Evolutionary conservation across 1,284 basidiomycete genomes (phyloP), one percentile per base, ranked within the genome.

Genomic region (Ceratobasidium sp.): DNA sequence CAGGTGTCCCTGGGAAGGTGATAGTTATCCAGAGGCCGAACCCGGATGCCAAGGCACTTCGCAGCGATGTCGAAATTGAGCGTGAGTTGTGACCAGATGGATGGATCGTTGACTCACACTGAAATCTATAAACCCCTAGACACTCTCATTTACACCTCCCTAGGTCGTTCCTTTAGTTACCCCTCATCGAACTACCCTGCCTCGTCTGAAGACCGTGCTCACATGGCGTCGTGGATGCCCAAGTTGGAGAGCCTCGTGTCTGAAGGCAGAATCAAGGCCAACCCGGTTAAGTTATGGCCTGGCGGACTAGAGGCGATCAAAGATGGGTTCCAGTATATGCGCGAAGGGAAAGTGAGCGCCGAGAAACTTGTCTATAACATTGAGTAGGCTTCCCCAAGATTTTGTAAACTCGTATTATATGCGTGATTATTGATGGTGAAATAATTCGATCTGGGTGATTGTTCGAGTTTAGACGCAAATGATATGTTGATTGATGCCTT

Each of bases 161-260:
- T 74, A 3, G 65, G 75, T 6, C 73, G 75, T 10, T 20, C 52
- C 12, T 74, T 77, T 43, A 71, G 72, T 0, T 68, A 62, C 12
- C 55, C 73, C 1, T 71, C 71, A 27, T 71, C 32, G 15, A 47
- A 69, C 40, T 76, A 74, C 71, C 75, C 73, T 10, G 74, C 73
- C 7, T 75, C 75, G 0, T 72, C 74, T 31, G 75, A 73, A 53
- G 74, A 72, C 45, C 74, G 75, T 17, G 71, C 69, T 12, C 74
- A 75, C 17, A 74, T 75, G 62, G 73, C 73, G 2, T 58, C 68
- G 38, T 70, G 71, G 47, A 68, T 77, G 13, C 62, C 74, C 7
- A 73, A 75, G 34, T 20, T 73, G 40, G 58, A 69, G 3, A 7
- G 34, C 12, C 64, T 77, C 12, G 65, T 77, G 0, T 54, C 71